Conservation (phyloP, 2,329 filamentous ascomycete genomes). For the Trichoderma asperellum region DNA sequence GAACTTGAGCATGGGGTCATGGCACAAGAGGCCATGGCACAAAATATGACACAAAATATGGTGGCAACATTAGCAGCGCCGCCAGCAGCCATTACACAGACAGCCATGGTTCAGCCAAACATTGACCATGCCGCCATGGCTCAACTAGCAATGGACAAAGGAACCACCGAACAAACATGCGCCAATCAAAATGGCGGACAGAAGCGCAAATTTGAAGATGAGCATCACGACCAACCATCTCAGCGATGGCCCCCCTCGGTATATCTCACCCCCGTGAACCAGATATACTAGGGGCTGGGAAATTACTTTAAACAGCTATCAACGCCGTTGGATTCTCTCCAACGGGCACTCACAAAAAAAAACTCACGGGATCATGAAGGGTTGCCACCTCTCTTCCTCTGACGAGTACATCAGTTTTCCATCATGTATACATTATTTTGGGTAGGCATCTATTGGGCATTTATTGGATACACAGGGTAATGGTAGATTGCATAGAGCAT, state of each 20-base stretch:
- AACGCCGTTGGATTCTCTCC: background rate
- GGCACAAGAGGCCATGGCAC: background rate
- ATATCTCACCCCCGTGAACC: background rate
- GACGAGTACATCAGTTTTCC: background rate
- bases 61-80: background rate
- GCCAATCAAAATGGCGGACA: background rate
- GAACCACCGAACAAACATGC: background rate
- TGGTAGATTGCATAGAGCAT: background rate
- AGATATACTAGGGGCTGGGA: background rate
- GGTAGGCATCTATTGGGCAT: background rate
- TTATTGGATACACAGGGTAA: background rate
- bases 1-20: background rate
- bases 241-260: background rate
- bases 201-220: conserved; percentile 2
- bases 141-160: background rate
- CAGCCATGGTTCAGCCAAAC: background rate
- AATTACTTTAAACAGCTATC: background rate
- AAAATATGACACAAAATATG: background rate
- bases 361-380: background rate
- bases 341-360: background rate
- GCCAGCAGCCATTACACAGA: background rate
- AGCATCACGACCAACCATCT: background rate
- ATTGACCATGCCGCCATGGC: background rate
- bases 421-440: background rate
- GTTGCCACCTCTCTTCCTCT: background rate